These are phyloP conservation scores for Metarhizium rileyi DNA, from an alignment of 2,329 filamentous ascomycete genomes.

Conservation along the genomic window DNA sequence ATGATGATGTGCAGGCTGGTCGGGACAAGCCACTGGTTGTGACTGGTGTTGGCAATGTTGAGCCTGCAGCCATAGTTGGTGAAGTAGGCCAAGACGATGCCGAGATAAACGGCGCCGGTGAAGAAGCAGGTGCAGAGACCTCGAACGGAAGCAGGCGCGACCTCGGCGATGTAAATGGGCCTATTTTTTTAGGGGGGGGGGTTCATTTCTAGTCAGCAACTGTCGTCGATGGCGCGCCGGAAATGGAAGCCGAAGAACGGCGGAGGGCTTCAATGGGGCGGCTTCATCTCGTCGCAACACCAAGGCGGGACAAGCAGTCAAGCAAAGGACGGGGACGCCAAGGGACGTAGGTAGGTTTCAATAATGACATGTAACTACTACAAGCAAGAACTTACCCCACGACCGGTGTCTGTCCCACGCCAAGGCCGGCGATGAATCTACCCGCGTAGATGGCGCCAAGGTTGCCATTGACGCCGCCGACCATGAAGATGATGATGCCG, in stretches of 20 bases:
- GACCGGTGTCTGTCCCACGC: constrained; percentile 57
- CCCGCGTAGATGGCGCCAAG: constrained; percentile 53
- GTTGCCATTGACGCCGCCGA: constrained; percentile 37
- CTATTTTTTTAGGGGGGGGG: constrained; percentile 13
- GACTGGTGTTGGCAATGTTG: constrained; percentile 35
- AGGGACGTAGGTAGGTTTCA: neutral
- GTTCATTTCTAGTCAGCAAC: neutral
- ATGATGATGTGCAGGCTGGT: constrained; percentile 72
- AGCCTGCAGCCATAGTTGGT: constrained; percentile 53
- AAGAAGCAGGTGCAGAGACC: constrained; percentile 59
- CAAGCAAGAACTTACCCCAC: constrained; percentile 36
- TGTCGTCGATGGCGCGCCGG: too few species aligned
- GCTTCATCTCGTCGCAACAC: neutral
- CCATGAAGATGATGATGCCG: constrained; percentile 50
- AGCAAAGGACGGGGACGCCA: neutral
- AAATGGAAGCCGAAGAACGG: too few species aligned
- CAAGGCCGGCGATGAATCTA: constrained; percentile 55
- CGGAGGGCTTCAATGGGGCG: too few species aligned
- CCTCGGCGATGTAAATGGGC: constrained; percentile 64
- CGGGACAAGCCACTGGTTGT: constrained; percentile 53
- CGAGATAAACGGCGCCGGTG: constrained; percentile 55
- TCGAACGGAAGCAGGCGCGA: constrained; percentile 57
- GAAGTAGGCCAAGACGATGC: constrained; percentile 72
- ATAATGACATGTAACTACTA: too few species aligned
- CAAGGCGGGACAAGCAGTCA: too few species aligned